Conservation (phyloP, 352 stramenopile species). For the Phytophthora capsici region DNA sequence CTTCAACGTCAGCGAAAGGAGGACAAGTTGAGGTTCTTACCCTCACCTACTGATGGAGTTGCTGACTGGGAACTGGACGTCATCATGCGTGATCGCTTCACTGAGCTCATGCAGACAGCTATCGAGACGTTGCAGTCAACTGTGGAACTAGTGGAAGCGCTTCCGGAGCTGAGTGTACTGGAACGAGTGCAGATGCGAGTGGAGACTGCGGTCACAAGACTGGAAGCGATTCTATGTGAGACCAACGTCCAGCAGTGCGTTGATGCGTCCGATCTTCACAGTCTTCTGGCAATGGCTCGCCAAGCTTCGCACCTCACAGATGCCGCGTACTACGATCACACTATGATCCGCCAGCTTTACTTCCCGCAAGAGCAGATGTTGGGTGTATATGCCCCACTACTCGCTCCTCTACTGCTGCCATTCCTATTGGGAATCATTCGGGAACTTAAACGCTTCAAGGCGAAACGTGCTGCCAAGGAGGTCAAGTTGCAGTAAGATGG, state of each 20-base stretch:
- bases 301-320: conserved; percentile 58
- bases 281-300: conserved; percentile 46
- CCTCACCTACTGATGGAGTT: conserved; percentile 57
- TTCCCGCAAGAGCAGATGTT: conserved; percentile 77
- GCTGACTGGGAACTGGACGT: conserved; percentile 80
- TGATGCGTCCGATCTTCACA: conserved; percentile 29
- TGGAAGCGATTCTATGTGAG: conserved; percentile 63
- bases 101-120: conserved; percentile 59
- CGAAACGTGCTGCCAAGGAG: conserved; percentile 42
- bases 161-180: conserved; percentile 79
- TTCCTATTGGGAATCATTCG: conserved; percentile 63
- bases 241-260: conserved; percentile 23
- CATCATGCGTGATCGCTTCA: conserved; percentile 52
- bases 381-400: conserved; percentile 66
- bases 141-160: conserved; percentile 66
- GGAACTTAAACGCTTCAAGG: conserved; percentile 58
- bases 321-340: conserved; percentile 70
- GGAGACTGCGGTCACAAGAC: conserved; percentile 45
- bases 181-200: conserved; percentile 69
- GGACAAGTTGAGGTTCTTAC: conserved; percentile 48
- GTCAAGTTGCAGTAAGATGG: conserved; percentile 24
- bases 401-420: conserved; percentile 65
- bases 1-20: conserved; percentile 43
- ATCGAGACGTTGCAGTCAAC: conserved; percentile 80
- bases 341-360: conserved; percentile 78